phyloP scores from a whole-genome alignment of 2,329 filamentous ascomycete species.

The Alternaria hordeiaustralica region DNA sequence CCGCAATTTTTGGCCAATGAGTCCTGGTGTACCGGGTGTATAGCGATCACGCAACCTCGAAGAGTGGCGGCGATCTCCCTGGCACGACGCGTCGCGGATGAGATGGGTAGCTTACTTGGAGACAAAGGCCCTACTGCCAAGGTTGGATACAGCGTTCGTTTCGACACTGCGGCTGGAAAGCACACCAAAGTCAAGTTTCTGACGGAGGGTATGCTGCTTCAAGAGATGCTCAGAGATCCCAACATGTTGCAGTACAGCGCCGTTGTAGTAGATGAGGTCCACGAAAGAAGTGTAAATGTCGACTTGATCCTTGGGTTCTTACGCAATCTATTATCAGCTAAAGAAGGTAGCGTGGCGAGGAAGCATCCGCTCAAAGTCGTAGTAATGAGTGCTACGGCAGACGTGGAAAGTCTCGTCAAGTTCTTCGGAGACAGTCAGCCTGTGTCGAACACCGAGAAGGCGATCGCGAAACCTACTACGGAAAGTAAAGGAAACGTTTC shows the following conservation, averaged over 20 bases:
- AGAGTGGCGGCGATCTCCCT: constrained; percentile 92
- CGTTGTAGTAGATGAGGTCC: constrained; percentile 93
- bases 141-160: constrained; percentile 94
- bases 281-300: constrained; percentile 93
- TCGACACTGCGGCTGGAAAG: constrained; percentile 84
- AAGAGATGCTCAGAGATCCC: constrained; percentile 89
- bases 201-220: constrained; percentile 94
- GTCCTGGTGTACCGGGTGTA: constrained; percentile 77
- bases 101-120: constrained; percentile 72
- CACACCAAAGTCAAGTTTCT: constrained; percentile 90
- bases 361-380: constrained; percentile 77
- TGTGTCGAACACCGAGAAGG: constrained; percentile 11
- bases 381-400: constrained; percentile 96
- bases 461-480: constrained; percentile 10
- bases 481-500: constrained; percentile 31
- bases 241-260: constrained; percentile 84
- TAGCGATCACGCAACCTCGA: constrained; percentile 93
- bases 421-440: constrained; percentile 68
- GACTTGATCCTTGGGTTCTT: constrained; percentile 90
- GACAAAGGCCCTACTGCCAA: constrained; percentile 64
- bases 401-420: constrained; percentile 76
- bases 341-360: constrained; percentile 70
- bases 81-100: constrained; percentile 84
- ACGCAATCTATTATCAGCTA: constrained; percentile 72
- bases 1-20: constrained; percentile 86